These are phyloP conservation scores for Pochonia chlamydosporia DNA, from an alignment of 2,329 filamentous ascomycete genomes.

Conservation along the genomic window DNA sequence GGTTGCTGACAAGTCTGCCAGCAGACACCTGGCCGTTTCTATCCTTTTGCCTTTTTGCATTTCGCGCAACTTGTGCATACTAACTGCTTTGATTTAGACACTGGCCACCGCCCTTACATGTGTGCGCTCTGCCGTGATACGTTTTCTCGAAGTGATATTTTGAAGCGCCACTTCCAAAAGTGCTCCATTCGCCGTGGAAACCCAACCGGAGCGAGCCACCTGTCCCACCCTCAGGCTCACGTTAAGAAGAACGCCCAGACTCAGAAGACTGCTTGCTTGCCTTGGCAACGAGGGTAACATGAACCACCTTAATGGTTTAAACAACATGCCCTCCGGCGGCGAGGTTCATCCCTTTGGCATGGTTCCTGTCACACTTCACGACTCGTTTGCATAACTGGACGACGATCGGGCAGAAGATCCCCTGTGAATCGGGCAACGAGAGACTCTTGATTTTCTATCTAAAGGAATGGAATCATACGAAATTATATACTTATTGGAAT, in stretches of 20 bases:
- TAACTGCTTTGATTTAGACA: constrained; percentile 56
- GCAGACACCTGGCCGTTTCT: background rate
- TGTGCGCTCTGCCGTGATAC: constrained; percentile 97
- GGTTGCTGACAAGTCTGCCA: too few relatives aligned
- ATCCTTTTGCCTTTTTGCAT: background rate
- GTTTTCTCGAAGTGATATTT: constrained; percentile 94
- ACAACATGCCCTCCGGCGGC: constrained; percentile 51
- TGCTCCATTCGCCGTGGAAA: constrained; percentile 95
- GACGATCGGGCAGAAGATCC: too few relatives aligned
- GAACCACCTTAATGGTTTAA: constrained; percentile 56
- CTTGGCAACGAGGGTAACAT: constrained; percentile 49
- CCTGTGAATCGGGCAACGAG: too few relatives aligned
- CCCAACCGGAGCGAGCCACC: constrained; percentile 87
- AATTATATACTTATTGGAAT: too few relatives aligned
- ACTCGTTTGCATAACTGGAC: too few relatives aligned
- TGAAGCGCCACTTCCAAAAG: constrained; percentile 99
- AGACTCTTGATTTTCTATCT: too few relatives aligned
- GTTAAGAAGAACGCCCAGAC: constrained; percentile 68
- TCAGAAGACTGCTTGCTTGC: constrained; percentile 49
- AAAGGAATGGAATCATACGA: too few relatives aligned
- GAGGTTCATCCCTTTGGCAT: constrained; percentile 54
- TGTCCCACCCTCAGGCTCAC: constrained; percentile 88
- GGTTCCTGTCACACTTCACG: constrained; percentile 48
- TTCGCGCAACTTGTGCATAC: constrained; percentile 19
- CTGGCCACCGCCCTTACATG: constrained; percentile 96